Evolutionary conservation across 2,329 filamentous ascomycete species (phyloP).

Genomic region (Sphaerulina vaccinii): DNA sequence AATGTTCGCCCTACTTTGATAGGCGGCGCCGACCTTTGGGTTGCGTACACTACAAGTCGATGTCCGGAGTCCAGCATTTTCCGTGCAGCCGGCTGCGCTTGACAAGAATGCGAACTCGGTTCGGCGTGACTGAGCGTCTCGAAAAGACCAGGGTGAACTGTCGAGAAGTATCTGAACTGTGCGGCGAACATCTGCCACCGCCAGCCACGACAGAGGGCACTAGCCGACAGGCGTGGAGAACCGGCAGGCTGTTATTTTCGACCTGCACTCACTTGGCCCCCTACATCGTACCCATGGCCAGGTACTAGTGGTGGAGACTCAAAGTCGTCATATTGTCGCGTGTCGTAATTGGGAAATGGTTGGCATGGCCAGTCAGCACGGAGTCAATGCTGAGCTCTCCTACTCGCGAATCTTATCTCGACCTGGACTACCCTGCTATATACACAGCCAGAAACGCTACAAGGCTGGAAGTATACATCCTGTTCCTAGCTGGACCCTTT

Average conservation of each 20-base stretch:
- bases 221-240: slow-evolving; percentile 1
- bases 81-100: too few species aligned
- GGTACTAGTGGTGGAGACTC: slow-evolving; percentile 8
- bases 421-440: slow-evolving; percentile 18
- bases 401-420: slow-evolving; percentile 14
- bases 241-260: slow-evolving; percentile 8
- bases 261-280: slow-evolving; percentile 8
- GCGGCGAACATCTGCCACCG: slow-evolving; percentile 17
- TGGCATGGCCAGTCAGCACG: slow-evolving; percentile 13
- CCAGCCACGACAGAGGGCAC: slow-evolving; percentile 15
- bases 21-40: too few species aligned
- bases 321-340: slow-evolving; percentile 20
- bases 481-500: slow-evolving; percentile 15
- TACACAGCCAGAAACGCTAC: slow-evolving; percentile 17
- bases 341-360: slow-evolving; percentile 21
- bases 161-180: slow-evolving; percentile 11
- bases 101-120: slow-evolving; percentile 1
- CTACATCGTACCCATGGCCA: slow-evolving; percentile 2
- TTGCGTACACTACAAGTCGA: too few species aligned
- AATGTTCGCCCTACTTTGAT: too few species aligned
- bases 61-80: too few species aligned
- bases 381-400: slow-evolving; percentile 9
- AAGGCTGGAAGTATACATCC: slow-evolving; percentile 17
- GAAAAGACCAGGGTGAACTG: slow-evolving; percentile 15
- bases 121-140: slow-evolving; percentile 10